Evolutionary conservation across 441 rosid genomes (phyloP).

Genomic region (Breynia disticha): DNA sequence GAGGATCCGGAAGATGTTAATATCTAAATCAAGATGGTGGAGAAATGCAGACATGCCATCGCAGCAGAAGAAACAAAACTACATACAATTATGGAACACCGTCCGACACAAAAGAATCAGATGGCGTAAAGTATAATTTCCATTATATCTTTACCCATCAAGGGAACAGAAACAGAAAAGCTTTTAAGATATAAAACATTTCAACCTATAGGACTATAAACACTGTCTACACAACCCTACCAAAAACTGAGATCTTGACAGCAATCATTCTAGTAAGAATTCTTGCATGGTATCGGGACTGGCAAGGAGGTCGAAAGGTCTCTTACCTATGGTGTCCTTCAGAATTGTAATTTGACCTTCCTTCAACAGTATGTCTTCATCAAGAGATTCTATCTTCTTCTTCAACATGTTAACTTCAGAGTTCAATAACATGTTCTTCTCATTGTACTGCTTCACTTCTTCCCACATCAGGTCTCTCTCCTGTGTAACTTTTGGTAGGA

Average conservation of each 20-base stretch:
- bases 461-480: slow-evolving; percentile 91
- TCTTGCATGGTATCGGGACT: slow-evolving; percentile 37
- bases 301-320: slow-evolving; percentile 49
- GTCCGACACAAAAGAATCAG: too few relatives aligned
- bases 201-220: slow-evolving; percentile 23
- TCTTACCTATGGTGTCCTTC: slow-evolving; percentile 56
- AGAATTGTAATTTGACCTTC: slow-evolving; percentile 94
- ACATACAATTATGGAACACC: too few relatives aligned
- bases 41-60: too few relatives aligned
- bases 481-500: slow-evolving; percentile 57
- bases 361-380: slow-evolving; percentile 72
- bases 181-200: slow-evolving; percentile 5
- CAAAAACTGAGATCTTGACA: neutral
- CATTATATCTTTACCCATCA: slow-evolving; percentile 1
- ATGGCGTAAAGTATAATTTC: too few relatives aligned
- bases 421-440: slow-evolving; percentile 75
- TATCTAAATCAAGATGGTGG: too few relatives aligned
- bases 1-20: too few relatives aligned
- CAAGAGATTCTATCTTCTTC: slow-evolving; percentile 62
- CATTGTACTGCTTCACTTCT: slow-evolving; percentile 61
- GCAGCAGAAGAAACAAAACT: too few relatives aligned
- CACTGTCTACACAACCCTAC: slow-evolving; percentile 16
- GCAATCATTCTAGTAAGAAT: slow-evolving; percentile 34
- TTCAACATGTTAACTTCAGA: slow-evolving; percentile 54
- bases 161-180: neutral